Base-by-base conservation (phyloP, 2,329 filamentous ascomycete species). In the Colletotrichum sp. region DNA sequence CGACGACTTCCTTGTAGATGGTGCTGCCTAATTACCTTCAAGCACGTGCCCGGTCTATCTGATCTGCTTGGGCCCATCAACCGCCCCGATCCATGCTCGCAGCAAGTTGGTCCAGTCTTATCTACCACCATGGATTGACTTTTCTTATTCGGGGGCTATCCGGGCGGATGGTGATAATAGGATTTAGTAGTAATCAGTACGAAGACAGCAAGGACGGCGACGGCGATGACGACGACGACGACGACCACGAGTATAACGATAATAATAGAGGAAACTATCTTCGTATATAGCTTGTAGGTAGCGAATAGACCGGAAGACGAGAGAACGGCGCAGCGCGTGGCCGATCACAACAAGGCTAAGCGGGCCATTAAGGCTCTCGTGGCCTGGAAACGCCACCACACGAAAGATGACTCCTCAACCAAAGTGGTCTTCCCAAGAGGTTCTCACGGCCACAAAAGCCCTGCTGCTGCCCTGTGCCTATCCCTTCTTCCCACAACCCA, bases 321-420 rank as follows among this genome's bases (percentile, higher is more conserved):
- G 32, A 34, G 32, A 36, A 16, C 3, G 7, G 34, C 34, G 34
- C 34, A 36, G 34, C 34, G 3, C 7, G 15, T 16, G 34, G 15
- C 15, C 15, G 34, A 36, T 16, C 15, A 16, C 1, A 5, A 1
- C 34, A 2, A 2, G 15, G 34, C 34, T 4, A 2, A 39, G 1
- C 2, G 34, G 15, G 15, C 1, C 15, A 39, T 39, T 0, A 8
- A 43, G 18, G 18, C 9, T n/a, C 18, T 4, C 39, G 18, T 48
- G 10, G 18, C 18, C 6, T n/a, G 39, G 5, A 21, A n/a, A 48
- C 39, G 39, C 18, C 39, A 48, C 18, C 5, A 48, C 18, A n/a
- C 18, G 5, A 48, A 1, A 48, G 39, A n/a, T n/a, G 18, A 48
- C 39, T 48, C 9, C 39, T 12, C 39, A 48, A 21, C 39, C 18